Base-by-base conservation (phyloP, 257 asterid species). In the Penstemon newberryi region DNA sequence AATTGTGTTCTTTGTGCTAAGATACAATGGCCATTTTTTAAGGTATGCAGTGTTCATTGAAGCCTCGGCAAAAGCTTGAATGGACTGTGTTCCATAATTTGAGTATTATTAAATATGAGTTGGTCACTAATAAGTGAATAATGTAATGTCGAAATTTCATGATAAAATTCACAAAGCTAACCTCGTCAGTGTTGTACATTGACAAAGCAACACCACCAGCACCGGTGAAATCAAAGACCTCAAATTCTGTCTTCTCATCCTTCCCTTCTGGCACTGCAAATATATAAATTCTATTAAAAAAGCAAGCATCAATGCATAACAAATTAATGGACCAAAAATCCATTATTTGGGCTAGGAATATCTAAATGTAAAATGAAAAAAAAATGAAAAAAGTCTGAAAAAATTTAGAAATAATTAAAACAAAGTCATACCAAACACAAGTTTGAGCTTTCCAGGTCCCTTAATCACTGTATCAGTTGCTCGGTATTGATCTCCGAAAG, bases 181-280 rank as follows among this genome's bases (percentile, higher is more conserved):
- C 99, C 99, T 94, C 99, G 64, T 91, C 99, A 18, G 99, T 94
- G 92, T 94, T 91, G 89, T 94, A 94, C 99, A 94, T 94, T 56
- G 97, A 75, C 77, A 91, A 80, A 77, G 97, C 97, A 64, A 94
- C 99, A 62, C 99, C 99, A 72, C 99, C 99, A 40, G 81, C 95
- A 50, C 97, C 97, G 59, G 96, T 87, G 82, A 94, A 94, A 78
- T 94, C 82, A 81, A 60, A 91, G 73, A 94, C 96, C 82, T 94
- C 99, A 0, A 87, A 38, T 70, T 91, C 99, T 1, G 87, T 87
- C 81, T 72, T 76, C 19, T 87, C 95, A 69, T 69, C 80, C 38
- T 84, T 78, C 60, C 97, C 99, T 81, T 91, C 97, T 44, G 99
- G 96, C 54, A 90, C 99, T 94, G 82, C 74, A 83, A 3, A 49